Evolutionary conservation across 2,329 filamentous ascomycete species (phyloP), one percentile per base, ranked within the genome.

Genomic region (Diaporthe batatas): DNA sequence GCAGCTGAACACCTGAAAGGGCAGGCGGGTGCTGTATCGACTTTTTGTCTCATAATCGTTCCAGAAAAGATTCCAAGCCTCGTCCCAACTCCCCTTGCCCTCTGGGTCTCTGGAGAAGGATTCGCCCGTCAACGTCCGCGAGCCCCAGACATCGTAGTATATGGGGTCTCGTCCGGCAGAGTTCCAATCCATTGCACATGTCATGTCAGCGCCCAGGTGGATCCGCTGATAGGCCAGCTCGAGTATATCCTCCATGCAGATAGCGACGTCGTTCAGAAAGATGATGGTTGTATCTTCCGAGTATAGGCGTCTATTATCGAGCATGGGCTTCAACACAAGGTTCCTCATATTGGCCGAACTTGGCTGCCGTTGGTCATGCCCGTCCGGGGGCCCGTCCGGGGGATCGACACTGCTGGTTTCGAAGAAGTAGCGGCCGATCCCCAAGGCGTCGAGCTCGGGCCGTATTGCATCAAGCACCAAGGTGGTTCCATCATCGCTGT

Each of bases 1-100:
- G 78, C 90, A 91, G 0, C 88, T 79, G 73, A 89, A 91, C 0
- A 90, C 89, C 77, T 91, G 90, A 73, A 91, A 87, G 0, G 89
- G 88, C n/a, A 80, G 78, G 32, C 81, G 78, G 0, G 74, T 73
- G 0, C 74, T 58, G 69, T 84, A 84, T 3, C 84, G 79, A 2
- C 73, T 58, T 10, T 76, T 79, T 2, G 84, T 79, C 0, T 77
- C 78, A 0, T 78, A 77, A 36, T 88, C 82, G 75, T 87, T 87
- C 83, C 85, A 87, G 76, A 91, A 90, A 3, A 90, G 79, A 68
- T 88, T 83, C 82, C 84, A 84, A 0, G 86, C 84, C 14, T 77
- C 80, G 36, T 86, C 76, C 87, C 87, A 90, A 74, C 79, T 86
- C 0, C 79, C 86, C 0, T 85, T 86, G 55, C 86, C 83, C 1